Evolutionary conservation across 345 rosid species (phyloP).

Genomic region (Populus alba): DNA sequence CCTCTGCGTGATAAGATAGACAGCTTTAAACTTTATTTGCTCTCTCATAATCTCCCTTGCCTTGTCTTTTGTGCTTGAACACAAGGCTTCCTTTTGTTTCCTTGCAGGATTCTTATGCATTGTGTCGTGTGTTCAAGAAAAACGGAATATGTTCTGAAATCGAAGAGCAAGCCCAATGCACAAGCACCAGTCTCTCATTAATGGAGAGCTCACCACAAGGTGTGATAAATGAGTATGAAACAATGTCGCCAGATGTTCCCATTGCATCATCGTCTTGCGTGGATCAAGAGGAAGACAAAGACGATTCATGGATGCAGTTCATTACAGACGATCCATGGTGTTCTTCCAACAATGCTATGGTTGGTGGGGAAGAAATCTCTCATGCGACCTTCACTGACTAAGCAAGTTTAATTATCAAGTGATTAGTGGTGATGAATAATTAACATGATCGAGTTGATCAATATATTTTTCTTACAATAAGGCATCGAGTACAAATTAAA

Average conservation of each 20-base stretch:
- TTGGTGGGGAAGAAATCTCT: conserved; percentile 13
- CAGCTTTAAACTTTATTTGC: not conserved
- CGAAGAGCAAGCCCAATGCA: conserved; percentile 62
- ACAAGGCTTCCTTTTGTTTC: not conserved
- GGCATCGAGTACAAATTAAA: not conserved
- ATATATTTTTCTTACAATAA: conserved; percentile 5
- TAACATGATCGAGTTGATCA: not conserved
- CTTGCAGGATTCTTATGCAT: conserved; percentile 73
- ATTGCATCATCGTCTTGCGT: conserved; percentile 42
- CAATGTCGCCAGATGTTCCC: conserved; percentile 76
- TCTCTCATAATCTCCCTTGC: not conserved
- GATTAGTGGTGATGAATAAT: conserved; percentile 3
- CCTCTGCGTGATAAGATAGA: not conserved
- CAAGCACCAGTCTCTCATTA: conserved; percentile 20
- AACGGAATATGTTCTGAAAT: conserved; percentile 70
- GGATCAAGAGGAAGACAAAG: conserved; percentile 69
- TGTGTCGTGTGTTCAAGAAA: conserved; percentile 95
- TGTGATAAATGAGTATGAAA: conserved; percentile 39
- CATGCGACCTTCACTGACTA: conserved; percentile 10
- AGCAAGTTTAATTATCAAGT: not conserved
- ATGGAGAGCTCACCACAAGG: conserved; percentile 44
- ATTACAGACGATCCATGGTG: conserved; percentile 91
- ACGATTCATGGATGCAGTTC: conserved; percentile 97
- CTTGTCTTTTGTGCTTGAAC: not conserved
- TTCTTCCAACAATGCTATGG: conserved; percentile 38